Percentiles rank a stretch among this genome's conserved stretches.
phyloP scores from a whole-genome alignment of 495 filamentous ascomycete genomes.

The Neurospora sublineolata region DNA sequence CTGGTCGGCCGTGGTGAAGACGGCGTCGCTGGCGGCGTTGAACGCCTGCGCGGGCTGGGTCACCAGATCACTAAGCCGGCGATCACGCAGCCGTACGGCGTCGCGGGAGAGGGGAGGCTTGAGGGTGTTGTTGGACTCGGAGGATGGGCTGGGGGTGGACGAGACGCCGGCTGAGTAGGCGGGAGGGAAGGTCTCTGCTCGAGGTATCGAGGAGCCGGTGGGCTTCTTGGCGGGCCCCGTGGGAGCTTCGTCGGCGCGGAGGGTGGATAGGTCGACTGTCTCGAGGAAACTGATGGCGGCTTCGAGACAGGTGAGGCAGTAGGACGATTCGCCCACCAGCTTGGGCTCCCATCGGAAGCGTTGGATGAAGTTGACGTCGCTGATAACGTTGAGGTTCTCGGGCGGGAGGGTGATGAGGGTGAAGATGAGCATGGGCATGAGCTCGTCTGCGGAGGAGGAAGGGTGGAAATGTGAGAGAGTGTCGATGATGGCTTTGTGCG shows the following conservation, averaged over 20 bases:
- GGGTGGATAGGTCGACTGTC: conserved; percentile 85
- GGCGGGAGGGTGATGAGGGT: conserved; percentile 83
- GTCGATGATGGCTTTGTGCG: conserved; percentile 92
- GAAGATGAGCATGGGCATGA: conserved; percentile 93
- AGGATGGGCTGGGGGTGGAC: conserved; percentile 20
- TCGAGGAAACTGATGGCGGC: conserved; percentile 94
- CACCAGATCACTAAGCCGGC: conserved; percentile 72
- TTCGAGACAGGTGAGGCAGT: conserved; percentile 93
- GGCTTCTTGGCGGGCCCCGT: conserved; percentile 49
- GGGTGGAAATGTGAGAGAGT: conserved; percentile 65
- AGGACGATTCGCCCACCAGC: conserved; percentile 85
- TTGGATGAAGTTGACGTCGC: conserved; percentile 88
- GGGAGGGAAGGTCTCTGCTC: conserved; percentile 38
- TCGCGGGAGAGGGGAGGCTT: conserved; percentile 29
- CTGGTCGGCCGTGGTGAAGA: conserved; percentile 80
- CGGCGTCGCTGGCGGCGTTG: conserved; percentile 70
- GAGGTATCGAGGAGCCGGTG: conserved; percentile 42
- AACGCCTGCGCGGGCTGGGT: conserved; percentile 68
- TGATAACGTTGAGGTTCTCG: conserved; percentile 78
- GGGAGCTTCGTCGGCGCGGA: conserved; percentile 68
- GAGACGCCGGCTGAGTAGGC: conserved; percentile 36
- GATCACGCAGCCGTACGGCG: conserved; percentile 34
- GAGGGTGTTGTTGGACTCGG: conserved; percentile 4
- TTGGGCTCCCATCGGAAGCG: conserved; percentile 78
- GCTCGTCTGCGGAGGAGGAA: conserved; percentile 91